Conservation (phyloP, 805 yeast genomes). For the Saturnispora serradocipensis region DNA sequence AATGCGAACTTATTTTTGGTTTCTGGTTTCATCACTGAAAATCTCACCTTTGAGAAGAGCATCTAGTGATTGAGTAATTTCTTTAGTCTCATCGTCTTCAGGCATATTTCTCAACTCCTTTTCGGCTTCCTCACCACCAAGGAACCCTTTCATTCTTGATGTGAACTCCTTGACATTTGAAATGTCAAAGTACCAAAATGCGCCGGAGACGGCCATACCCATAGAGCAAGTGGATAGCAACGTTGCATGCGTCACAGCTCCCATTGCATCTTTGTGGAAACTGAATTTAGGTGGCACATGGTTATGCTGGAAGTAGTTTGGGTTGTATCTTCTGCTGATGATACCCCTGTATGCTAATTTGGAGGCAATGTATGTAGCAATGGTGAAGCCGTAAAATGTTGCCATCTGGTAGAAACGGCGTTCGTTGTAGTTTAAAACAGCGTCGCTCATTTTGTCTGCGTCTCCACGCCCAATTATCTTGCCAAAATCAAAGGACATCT, state of each 20-base stretch:
- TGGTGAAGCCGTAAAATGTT: conserved; percentile 62
- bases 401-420: conserved; percentile 67
- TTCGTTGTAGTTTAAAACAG: conserved; percentile 41
- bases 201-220: conserved; percentile 64
- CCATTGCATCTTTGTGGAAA: conserved; percentile 72
- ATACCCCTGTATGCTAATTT: conserved; percentile 71
- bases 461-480: conserved; percentile 24
- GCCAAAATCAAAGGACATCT: conserved; percentile 22
- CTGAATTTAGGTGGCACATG: conserved; percentile 80
- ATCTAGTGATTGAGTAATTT: conserved; percentile 38
- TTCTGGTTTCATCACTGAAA: conserved; percentile 2
- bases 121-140: conserved; percentile 64
- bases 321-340: conserved; percentile 60
- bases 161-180: conserved; percentile 64
- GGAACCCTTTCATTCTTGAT: conserved; percentile 46
- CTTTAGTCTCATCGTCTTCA: conserved; percentile 50
- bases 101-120: conserved; percentile 36
- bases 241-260: conserved; percentile 78
- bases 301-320: conserved; percentile 73
- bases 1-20: not conserved
- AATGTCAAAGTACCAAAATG: conserved; percentile 74
- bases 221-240: conserved; percentile 62
- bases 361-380: conserved; percentile 61
- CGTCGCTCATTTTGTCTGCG: conserved; percentile 21
- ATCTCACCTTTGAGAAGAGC: conserved; percentile 11